Percentiles rank a stretch among this genome's conserved stretches.
These are phyloP conservation scores for Globisporangium nodosum DNA, from an alignment of 352 stramenopile genomes.

Conservation along the genomic window DNA sequence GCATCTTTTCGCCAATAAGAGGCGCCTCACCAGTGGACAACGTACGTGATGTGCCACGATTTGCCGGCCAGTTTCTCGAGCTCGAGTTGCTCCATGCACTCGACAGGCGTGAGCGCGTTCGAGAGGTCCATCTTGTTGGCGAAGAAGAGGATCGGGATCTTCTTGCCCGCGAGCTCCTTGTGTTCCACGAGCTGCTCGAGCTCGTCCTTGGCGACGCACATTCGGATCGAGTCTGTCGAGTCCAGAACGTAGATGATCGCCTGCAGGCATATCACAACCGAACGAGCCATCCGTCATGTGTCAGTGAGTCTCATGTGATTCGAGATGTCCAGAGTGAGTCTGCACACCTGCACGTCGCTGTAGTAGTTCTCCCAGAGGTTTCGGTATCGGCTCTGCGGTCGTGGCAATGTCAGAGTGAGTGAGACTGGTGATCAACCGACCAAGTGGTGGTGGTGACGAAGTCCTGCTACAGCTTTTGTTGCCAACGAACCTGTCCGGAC, in stretches of 20 bases:
- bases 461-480: too few species aligned
- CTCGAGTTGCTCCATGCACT: slow-evolving; percentile 78
- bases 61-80: slow-evolving; percentile 74
- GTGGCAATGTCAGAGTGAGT: too few species aligned
- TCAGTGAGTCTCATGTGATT: too few species aligned
- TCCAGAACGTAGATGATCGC: slow-evolving; percentile 90
- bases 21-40: background rate
- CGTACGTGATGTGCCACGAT: slow-evolving; percentile 83
- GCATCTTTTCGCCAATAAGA: background rate
- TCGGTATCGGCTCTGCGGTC: slow-evolving; percentile 66
- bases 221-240: slow-evolving; percentile 79
- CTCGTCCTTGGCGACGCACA: slow-evolving; percentile 86
- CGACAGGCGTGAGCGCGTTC: slow-evolving; percentile 61
- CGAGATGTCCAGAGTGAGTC: too few species aligned
- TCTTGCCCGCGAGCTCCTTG: slow-evolving; percentile 63
- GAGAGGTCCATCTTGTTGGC: slow-evolving; percentile 87
- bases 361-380: slow-evolving; percentile 88
- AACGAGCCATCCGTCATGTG: background rate
- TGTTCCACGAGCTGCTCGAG: slow-evolving; percentile 82
- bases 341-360: slow-evolving; percentile 48
- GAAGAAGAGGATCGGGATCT: slow-evolving; percentile 82
- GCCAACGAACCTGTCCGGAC: slow-evolving; percentile 48
- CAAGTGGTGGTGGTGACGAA: too few species aligned
- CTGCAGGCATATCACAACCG: slow-evolving; percentile 11
- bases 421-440: too few species aligned